Evolutionary conservation across 441 rosid genomes (phyloP).

Genomic region (Populus tomentosa): DNA sequence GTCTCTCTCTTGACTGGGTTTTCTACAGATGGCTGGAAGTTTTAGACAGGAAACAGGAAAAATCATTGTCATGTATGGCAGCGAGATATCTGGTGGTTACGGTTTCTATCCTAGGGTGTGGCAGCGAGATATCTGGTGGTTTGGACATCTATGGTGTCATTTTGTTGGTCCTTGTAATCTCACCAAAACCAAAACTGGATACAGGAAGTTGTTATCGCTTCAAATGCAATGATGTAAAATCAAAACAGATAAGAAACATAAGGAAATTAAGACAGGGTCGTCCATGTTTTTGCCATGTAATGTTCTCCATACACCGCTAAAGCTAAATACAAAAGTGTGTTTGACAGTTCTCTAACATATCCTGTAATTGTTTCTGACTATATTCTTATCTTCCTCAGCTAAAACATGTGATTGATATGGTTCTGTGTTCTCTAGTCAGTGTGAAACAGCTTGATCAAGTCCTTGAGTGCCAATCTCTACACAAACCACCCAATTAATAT

Average conservation of each 20-base stretch:
- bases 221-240: conserved; percentile 24
- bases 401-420: neutral
- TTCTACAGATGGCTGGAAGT: neutral
- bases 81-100: neutral
- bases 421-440: neutral
- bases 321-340: conserved; percentile 8
- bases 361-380: neutral
- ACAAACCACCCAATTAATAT: no score
- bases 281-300: conserved; percentile 31
- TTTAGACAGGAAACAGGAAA: neutral
- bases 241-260: neutral
- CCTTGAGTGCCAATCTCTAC: no score
- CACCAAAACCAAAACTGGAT: conserved; percentile 22
- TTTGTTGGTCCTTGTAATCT: conserved; percentile 20
- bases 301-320: conserved; percentile 11
- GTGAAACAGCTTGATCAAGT: neutral
- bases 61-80: no score
- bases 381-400: neutral
- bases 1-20: neutral
- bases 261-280: conserved; percentile 1
- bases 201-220: conserved; percentile 13
- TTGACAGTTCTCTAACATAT: conserved; percentile 4
- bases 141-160: conserved; percentile 19
- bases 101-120: conserved; percentile 28
- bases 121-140: conserved; percentile 17